Evolutionary conservation across 495 filamentous ascomycete genomes (phyloP).

Genomic region (Annulohypoxylon moriforme): DNA sequence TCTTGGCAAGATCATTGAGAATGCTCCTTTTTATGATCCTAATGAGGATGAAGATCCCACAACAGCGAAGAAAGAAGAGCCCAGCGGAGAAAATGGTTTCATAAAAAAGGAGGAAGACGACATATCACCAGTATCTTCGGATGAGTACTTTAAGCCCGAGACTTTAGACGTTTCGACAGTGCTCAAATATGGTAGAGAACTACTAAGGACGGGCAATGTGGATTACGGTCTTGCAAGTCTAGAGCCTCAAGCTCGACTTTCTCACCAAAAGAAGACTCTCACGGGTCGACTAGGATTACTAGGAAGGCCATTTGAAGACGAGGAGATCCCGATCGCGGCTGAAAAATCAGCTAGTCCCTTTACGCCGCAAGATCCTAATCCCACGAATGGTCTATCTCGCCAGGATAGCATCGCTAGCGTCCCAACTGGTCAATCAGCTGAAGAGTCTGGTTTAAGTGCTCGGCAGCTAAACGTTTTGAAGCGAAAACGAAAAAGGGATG

Average conservation of each 20-base stretch:
- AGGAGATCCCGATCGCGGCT: slow-evolving; percentile 69
- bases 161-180: slow-evolving; percentile 82
- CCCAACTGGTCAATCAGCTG: slow-evolving; percentile 56
- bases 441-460: slow-evolving; percentile 82
- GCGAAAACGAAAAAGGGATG: slow-evolving; percentile 85
- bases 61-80: slow-evolving; percentile 64
- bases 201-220: slow-evolving; percentile 84
- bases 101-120: slow-evolving; percentile 66
- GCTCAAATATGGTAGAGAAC: slow-evolving; percentile 80
- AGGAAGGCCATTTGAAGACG: slow-evolving; percentile 82
- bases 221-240: slow-evolving; percentile 84
- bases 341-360: slow-evolving; percentile 54
- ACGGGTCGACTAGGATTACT: slow-evolving; percentile 82
- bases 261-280: slow-evolving; percentile 90
- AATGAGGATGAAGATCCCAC: slow-evolving; percentile 67
- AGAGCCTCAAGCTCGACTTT: slow-evolving; percentile 81
- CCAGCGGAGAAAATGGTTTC: slow-evolving; percentile 45
- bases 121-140: slow-evolving; percentile 50
- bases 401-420: slow-evolving; percentile 49
- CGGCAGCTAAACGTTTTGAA: slow-evolving; percentile 95
- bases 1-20: slow-evolving; percentile 89
- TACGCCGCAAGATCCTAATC: slow-evolving; percentile 54
- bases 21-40: slow-evolving; percentile 88
- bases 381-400: slow-evolving; percentile 57
- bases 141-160: slow-evolving; percentile 75